Evolutionary conservation across 176 grass and related monocot species (phyloP), one percentile per base, ranked within the genome.

Genomic region (Phoenix dactylifera): DNA sequence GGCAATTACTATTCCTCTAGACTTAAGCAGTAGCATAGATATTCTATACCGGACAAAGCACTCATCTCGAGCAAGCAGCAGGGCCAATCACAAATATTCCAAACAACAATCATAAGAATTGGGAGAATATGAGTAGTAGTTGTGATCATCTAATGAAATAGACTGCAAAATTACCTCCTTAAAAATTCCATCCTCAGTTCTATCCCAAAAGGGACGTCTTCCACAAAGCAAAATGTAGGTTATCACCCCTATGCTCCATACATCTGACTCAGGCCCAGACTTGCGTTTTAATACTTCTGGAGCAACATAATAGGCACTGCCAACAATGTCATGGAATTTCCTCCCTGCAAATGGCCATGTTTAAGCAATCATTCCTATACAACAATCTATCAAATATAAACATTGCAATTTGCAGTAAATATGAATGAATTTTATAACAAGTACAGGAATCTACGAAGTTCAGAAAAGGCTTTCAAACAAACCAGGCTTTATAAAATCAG

Each of bases 171-270:
- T 55, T 89, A 92, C 93, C 84, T 98, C 93, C 67, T 77, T 98
- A 64, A 98, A 98, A 73, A 98, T 92, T 26, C 93, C 93, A 67
- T 98, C 93, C 72, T 98, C 93, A 26, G 93, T 98, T 53, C 86
- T 87, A 72, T 98, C 88, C 93, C 93, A 98, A 89, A 98, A 98
- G 16, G 93, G 93, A 2, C 84, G 93, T 69, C 80, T 88, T 54
- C 93, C 93, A 85, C 93, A 98, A 20, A 98, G 87, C 72, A 98
- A 77, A 80, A 98, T 98, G 59, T 98, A 98, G 44, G 93, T 92
- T 76, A 98, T 98, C 19, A 98, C 93, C 55, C 93, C 93, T 86
- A 98, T 98, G 70, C 93, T 98, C 93, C 93, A 98, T 69, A 98
- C 93, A 66, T 98, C 93, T 15, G 93, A 98, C 59, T 92, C 88